Evolutionary conservation across 1,284 basidiomycete genomes (phyloP).

Genomic region (Termitomyces sp.): DNA sequence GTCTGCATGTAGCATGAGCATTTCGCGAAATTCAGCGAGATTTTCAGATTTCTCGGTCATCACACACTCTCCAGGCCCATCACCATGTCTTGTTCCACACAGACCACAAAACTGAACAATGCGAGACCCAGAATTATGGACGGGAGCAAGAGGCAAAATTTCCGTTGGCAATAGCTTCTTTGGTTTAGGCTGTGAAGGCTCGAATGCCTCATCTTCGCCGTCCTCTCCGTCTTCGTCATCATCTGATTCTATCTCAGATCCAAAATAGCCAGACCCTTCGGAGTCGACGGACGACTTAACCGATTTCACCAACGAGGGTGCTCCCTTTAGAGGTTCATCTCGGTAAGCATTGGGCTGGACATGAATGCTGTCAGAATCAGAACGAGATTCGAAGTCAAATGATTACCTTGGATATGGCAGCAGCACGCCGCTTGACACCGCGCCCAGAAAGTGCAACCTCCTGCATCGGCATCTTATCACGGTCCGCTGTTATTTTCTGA

Average conservation of each 20-base stretch:
- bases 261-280: slow-evolving; percentile 32
- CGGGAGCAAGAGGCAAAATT: slow-evolving; percentile 3
- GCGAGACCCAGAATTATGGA: slow-evolving; percentile 3
- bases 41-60: slow-evolving; percentile 64
- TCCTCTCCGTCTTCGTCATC: slow-evolving; percentile 18
- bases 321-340: slow-evolving; percentile 26
- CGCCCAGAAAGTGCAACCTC: slow-evolving; percentile 56
- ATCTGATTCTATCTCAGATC: slow-evolving; percentile 28
- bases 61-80: slow-evolving; percentile 40
- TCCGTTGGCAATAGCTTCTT: slow-evolving; percentile 1
- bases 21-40: slow-evolving; percentile 61
- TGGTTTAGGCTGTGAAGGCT: slow-evolving; percentile 7
- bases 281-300: slow-evolving; percentile 18
- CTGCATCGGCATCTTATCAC: slow-evolving; percentile 37
- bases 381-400: neutral
- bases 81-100: slow-evolving; percentile 51
- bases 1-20: slow-evolving; percentile 53
- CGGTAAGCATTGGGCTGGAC: slow-evolving; percentile 21
- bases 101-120: slow-evolving; percentile 43
- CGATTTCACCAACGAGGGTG: neutral
- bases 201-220: slow-evolving; percentile 20
- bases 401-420: slow-evolving; percentile 51
- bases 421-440: slow-evolving; percentile 65
- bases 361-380: neutral
- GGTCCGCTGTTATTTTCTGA: slow-evolving; percentile 56